Evolutionary conservation across 1,284 basidiomycete genomes (phyloP).

Genomic region (Apiotrichum porosum): DNA sequence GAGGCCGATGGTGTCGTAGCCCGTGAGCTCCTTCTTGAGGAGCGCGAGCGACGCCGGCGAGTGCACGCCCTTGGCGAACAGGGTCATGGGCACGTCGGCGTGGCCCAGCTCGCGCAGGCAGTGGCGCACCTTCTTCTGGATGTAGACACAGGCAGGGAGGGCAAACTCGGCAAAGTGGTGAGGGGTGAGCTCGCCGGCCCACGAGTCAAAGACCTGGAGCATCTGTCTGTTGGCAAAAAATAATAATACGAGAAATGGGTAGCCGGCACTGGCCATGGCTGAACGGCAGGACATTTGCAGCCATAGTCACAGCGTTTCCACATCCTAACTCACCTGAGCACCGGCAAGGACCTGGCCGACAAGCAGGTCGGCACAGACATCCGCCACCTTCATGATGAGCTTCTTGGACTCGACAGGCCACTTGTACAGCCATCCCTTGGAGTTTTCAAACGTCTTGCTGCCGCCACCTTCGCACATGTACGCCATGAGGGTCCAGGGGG

Average conservation of each 20-base stretch:
- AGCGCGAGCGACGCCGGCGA: conserved; percentile 45
- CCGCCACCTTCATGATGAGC: conserved; percentile 70
- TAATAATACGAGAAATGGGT: too few relatives aligned
- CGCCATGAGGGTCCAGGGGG: conserved; percentile 92
- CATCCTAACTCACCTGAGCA: conserved; percentile 82
- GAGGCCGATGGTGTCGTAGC: conserved; percentile 80
- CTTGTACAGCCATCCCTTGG: conserved; percentile 87
- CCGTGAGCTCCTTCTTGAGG: conserved; percentile 51
- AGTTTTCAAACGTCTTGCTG: conserved; percentile 78
- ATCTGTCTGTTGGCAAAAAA: conserved; percentile 58
- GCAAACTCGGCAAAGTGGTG: conserved; percentile 69
- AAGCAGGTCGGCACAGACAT: conserved; percentile 78
- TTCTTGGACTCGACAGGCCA: conserved; percentile 74
- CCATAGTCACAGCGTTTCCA: too few relatives aligned
- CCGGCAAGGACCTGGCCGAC: conserved; percentile 88
- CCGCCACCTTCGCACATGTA: conserved; percentile 97
- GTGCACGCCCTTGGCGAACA: conserved; percentile 92
- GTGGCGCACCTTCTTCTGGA: conserved; percentile 57
- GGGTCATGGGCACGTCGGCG: conserved; percentile 68
- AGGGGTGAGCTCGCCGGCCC: conserved; percentile 83
- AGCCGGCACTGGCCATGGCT: too few relatives aligned
- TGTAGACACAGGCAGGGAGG: conserved; percentile 47
- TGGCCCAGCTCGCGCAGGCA: conserved; percentile 58
- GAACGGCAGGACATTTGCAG: too few relatives aligned
- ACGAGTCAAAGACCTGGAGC: conserved; percentile 92